These are phyloP conservation scores for Ploettnerulaceae sp. DNA, from an alignment of 2,329 filamentous ascomycete species.

Conservation along the genomic window DNA sequence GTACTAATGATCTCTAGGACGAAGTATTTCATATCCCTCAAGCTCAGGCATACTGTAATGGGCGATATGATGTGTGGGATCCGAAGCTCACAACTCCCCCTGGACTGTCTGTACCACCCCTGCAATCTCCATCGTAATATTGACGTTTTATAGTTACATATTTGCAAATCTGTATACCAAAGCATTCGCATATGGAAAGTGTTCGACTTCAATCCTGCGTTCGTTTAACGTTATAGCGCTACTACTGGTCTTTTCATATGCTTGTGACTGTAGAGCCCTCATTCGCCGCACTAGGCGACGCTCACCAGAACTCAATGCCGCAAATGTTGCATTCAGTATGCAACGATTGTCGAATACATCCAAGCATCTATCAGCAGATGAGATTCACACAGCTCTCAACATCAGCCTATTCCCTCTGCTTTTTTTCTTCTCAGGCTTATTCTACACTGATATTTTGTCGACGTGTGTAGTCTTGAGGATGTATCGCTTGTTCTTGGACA, in stretches of 20 bases:
- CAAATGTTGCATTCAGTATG: not conserved
- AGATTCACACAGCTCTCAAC: conserved; percentile 65
- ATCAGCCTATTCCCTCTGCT: conserved; percentile 80
- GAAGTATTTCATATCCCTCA: conserved; percentile 89
- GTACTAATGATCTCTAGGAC: conserved; percentile 49
- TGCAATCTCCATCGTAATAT: not conserved
- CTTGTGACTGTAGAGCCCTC: conserved; percentile 25
- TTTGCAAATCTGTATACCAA: conserved; percentile 41
- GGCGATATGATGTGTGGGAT: conserved; percentile 77
- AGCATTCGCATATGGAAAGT: conserved; percentile 32
- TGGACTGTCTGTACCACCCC: conserved; percentile 57
- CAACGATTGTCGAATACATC: not conserved
- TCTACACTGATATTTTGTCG: conserved; percentile 90
- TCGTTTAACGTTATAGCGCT: conserved; percentile 44
- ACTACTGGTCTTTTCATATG: conserved; percentile 38
- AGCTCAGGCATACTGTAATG: conserved; percentile 78
- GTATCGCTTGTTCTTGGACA: conserved; percentile 54
- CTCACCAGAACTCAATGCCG: not conserved
- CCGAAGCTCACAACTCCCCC: conserved; percentile 96
- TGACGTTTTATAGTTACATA: conserved; percentile 39
- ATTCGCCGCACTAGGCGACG: conserved; percentile 15
- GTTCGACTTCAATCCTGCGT: conserved; percentile 43
- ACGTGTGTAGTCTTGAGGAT: conserved; percentile 68
- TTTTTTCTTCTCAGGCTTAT: conserved; percentile 94
- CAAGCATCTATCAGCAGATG: conserved; percentile 10